Evolutionary conservation across 805 yeast genomes (phyloP).

Genomic region (Blastobotrys mokoenaii): DNA sequence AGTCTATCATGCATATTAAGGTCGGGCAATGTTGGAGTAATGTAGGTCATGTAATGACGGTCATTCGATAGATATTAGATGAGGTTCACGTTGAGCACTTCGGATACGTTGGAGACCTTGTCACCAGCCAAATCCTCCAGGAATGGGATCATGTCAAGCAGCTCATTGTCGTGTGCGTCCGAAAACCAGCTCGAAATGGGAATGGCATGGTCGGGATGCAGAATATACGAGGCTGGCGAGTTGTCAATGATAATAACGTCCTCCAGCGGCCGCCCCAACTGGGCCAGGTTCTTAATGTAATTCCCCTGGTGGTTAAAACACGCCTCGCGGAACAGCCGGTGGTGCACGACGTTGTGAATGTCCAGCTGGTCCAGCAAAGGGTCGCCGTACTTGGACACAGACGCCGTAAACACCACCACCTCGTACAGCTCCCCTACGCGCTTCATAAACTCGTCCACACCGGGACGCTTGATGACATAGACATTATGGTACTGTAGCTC

Average conservation of each 20-base stretch:
- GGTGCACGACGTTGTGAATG: constrained; percentile 66
- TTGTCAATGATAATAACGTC: constrained; percentile 89
- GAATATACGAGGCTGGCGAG: constrained; percentile 95
- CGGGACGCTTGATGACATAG: constrained; percentile 94
- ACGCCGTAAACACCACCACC: constrained; percentile 95
- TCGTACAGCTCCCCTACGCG: constrained; percentile 82
- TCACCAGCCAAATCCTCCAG: constrained; percentile 69
- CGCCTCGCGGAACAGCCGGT: constrained; percentile 87
- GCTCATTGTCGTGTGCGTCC: constrained; percentile 94
- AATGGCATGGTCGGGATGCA: constrained; percentile 96
- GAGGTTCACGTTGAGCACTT: constrained; percentile 63
- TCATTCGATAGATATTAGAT: constrained; percentile 4
- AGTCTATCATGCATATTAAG: too few relatives aligned
- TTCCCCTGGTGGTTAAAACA: constrained; percentile 92
- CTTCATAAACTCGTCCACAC: constrained; percentile 86
- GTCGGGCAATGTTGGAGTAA: too few relatives aligned
- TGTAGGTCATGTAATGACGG: too few relatives aligned
- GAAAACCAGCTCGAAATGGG: constrained; percentile 98
- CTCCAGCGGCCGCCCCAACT: constrained; percentile 82
- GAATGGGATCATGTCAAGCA: constrained; percentile 83
- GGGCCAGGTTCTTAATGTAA: constrained; percentile 87
- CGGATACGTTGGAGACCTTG: constrained; percentile 74
- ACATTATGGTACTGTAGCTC: constrained; percentile 90
- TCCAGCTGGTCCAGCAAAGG: constrained; percentile 89
- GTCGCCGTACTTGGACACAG: constrained; percentile 92